A percentile compares a stretch with the other conserved stretches of the same genome.
phyloP scores from a whole-genome alignment of 2,329 filamentous ascomycete genomes.

The Amauroascus verrucosus region DNA sequence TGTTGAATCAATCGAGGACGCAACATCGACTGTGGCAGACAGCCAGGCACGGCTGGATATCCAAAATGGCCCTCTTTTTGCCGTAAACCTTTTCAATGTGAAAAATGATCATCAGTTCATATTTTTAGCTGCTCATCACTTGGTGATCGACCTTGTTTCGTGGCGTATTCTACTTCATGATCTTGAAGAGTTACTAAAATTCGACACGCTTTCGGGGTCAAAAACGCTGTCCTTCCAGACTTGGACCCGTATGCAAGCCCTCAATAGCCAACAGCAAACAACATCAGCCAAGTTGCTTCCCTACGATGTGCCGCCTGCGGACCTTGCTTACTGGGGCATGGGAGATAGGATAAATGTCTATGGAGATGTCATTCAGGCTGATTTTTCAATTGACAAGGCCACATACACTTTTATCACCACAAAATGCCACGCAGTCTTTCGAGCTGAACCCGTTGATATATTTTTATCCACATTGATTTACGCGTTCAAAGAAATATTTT shows the following conservation, averaged over 20 bases:
- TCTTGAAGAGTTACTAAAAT: conserved; percentile 27
- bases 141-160: conserved; percentile 34
- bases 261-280: conserved; percentile 11
- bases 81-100: conserved; percentile 34
- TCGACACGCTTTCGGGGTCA: conserved; percentile 19
- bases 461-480: conserved; percentile 32
- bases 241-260: conserved; percentile 28
- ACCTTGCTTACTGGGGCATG: conserved; percentile 9
- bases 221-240: conserved; percentile 29
- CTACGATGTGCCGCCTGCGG: background rate
- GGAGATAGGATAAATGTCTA: background rate
- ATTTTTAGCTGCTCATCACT: conserved; percentile 29
- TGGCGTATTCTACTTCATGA: conserved; percentile 34
- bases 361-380: background rate
- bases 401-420: conserved; percentile 20
- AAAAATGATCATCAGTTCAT: conserved; percentile 24
- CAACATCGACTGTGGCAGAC: conserved; percentile 18
- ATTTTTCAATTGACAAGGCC: background rate
- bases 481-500: conserved; percentile 38
- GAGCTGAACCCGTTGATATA: conserved; percentile 31
- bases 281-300: conserved; percentile 16
- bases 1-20: background rate
- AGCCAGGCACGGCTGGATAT: conserved; percentile 29
- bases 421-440: conserved; percentile 27
- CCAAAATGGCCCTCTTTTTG: conserved; percentile 32